Evolutionary conservation across 352 stramenopile genomes (phyloP).

Genomic region (Phytophthora melonis): DNA sequence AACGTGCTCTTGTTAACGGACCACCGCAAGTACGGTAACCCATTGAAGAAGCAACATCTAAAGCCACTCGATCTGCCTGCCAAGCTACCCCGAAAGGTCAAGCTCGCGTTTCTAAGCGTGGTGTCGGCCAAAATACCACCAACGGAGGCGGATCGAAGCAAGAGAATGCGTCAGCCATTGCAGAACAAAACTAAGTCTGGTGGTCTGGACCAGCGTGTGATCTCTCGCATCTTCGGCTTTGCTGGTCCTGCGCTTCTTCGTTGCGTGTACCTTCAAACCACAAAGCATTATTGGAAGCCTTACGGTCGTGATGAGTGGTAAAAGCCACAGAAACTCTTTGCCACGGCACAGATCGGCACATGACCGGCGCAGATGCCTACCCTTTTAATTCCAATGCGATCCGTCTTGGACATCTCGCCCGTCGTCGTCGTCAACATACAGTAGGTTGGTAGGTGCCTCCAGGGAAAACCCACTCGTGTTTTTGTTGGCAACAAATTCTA

Average conservation of each 20-base stretch:
- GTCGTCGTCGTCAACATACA: no score
- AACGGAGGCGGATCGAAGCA: background rate
- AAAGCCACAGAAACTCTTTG: background rate
- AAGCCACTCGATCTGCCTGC: constrained; percentile 3
- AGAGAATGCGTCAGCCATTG: background rate
- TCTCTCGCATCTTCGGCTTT: constrained; percentile 23
- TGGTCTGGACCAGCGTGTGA: constrained; percentile 11
- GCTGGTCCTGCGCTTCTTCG: constrained; percentile 12
- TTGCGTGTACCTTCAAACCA: constrained; percentile 22
- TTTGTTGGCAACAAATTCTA: no score
- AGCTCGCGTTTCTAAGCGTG: constrained; percentile 23
- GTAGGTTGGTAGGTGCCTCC: no score
- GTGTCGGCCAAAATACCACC: background rate
- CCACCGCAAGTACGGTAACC: constrained; percentile 2
- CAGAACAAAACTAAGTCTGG: background rate
- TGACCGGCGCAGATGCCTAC: no score
- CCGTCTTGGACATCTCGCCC: no score
- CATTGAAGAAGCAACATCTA: constrained; percentile 13
- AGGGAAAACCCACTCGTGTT: no score
- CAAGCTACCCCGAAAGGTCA: background rate
- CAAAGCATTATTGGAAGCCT: background rate
- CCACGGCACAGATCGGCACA: no score
- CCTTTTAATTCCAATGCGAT: no score
- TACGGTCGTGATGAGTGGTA: background rate
- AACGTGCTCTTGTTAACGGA: constrained; percentile 11